phyloP scores from a whole-genome alignment of 768 basidiomycete genomes.

The Daedalea quercina region DNA sequence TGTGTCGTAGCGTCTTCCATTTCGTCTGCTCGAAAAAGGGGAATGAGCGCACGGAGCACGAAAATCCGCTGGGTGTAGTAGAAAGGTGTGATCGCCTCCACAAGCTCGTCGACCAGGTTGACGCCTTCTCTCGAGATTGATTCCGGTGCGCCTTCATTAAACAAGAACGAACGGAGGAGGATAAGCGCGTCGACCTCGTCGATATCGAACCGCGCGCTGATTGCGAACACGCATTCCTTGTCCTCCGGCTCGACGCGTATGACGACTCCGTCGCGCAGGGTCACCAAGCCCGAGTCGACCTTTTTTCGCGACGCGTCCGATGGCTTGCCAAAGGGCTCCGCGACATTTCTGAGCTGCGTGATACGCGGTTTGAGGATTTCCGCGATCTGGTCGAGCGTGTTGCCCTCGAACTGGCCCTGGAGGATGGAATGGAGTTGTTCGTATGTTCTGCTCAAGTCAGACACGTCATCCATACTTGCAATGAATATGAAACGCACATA shows the following conservation, averaged over 20 bases:
- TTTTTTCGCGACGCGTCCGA: slow-evolving; percentile 59
- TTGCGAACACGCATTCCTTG: slow-evolving; percentile 62
- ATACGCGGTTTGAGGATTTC: slow-evolving; percentile 54
- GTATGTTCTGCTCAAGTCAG: slow-evolving; percentile 44
- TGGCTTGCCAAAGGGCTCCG: slow-evolving; percentile 65
- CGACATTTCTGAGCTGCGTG: slow-evolving; percentile 46
- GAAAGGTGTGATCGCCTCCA: slow-evolving; percentile 73
- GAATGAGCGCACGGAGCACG: slow-evolving; percentile 60
- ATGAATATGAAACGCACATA: slow-evolving; percentile 38
- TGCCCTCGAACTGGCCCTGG: slow-evolving; percentile 52
- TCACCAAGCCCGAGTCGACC: slow-evolving; percentile 61
- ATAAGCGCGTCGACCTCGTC: slow-evolving; percentile 77
- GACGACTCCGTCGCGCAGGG: slow-evolving; percentile 57
- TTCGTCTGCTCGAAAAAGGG: slow-evolving; percentile 67
- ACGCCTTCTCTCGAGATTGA: slow-evolving; percentile 30
- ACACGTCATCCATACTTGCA: neutral
- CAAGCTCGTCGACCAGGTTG: slow-evolving; percentile 47
- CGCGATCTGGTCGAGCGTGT: slow-evolving; percentile 49
- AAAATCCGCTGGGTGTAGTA: slow-evolving; percentile 77
- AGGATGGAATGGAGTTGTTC: slow-evolving; percentile 55
- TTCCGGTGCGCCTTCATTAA: slow-evolving; percentile 59
- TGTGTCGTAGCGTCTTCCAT: slow-evolving; percentile 49
- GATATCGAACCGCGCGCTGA: slow-evolving; percentile 68
- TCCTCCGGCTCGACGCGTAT: slow-evolving; percentile 61
- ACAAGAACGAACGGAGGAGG: slow-evolving; percentile 70